Evolutionary conservation across 345 rosid species (phyloP).

Genomic region (Xanthoceras sorbifolium): DNA sequence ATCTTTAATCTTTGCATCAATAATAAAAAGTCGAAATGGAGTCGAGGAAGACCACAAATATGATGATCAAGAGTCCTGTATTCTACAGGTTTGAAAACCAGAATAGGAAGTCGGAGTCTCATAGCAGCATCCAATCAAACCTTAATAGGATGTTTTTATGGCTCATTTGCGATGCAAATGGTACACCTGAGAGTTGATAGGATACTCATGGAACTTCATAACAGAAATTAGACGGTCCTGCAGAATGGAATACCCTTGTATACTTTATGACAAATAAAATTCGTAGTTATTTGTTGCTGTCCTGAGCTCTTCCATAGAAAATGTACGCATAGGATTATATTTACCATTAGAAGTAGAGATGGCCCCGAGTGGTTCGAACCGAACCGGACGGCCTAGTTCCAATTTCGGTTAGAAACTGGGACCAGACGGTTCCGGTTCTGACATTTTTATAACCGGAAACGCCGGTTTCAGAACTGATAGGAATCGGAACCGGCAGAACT

Average conservation of each 20-base stretch:
- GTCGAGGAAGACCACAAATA: neutral
- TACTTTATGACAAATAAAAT: neutral
- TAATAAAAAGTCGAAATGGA: neutral
- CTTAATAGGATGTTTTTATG: slow-evolving; percentile 12
- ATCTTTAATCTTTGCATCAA: slow-evolving; percentile 22
- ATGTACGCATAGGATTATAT: neutral
- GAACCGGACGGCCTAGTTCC: no score
- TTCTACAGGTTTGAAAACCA: slow-evolving; percentile 9
- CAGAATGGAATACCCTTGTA: slow-evolving; percentile 13
- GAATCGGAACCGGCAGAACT: no score
- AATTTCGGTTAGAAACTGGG: no score
- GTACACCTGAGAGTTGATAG: neutral
- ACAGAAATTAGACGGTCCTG: neutral
- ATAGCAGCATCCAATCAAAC: slow-evolving; percentile 9
- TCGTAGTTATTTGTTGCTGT: slow-evolving; percentile 13
- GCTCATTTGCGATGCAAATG: slow-evolving; percentile 6
- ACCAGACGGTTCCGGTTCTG: no score
- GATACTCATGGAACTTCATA: neutral
- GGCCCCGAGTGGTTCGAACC: no score
- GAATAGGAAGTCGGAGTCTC: slow-evolving; percentile 7
- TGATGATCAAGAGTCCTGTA: neutral
- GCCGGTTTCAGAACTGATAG: no score
- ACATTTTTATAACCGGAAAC: no score
- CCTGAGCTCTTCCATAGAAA: slow-evolving; percentile 17
- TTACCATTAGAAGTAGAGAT: no score